Evolutionary conservation across 202 grass and related monocot species (phyloP).

Genomic region (Alloteropsis angusta): DNA sequence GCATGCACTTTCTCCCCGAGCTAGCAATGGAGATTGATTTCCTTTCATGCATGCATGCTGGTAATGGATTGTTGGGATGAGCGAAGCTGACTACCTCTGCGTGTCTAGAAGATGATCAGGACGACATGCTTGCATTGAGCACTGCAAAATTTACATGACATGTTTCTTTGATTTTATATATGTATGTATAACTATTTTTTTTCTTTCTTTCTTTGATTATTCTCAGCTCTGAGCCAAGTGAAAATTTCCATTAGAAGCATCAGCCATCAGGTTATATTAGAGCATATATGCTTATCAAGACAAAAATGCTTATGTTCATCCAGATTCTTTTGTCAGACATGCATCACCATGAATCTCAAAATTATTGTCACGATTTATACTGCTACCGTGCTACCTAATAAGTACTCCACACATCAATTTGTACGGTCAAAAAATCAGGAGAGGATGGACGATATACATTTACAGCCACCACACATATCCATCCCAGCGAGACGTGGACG

Average conservation of each 20-base stretch:
- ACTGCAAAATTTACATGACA: neutral
- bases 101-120: neutral
- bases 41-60: neutral
- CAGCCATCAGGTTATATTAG: neutral
- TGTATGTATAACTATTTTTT: neutral
- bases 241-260: neutral
- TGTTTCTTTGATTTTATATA: neutral
- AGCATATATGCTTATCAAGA: neutral
- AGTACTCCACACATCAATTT: neutral
- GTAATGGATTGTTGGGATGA: neutral
- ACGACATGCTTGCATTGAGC: neutral
- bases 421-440: constrained; percentile 11
- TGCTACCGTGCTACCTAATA: neutral
- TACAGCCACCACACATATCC: neutral
- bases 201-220: neutral
- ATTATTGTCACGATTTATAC: neutral
- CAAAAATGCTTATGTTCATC: neutral
- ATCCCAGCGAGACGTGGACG: neutral
- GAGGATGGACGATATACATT: constrained; percentile 17
- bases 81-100: neutral
- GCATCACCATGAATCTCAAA: neutral
- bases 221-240: neutral
- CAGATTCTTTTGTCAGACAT: neutral
- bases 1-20: neutral
- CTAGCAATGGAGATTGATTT: neutral